Evolutionary conservation across 805 yeast species (phyloP), one percentile per base, ranked within the genome.

Genomic region (Brettanomyces anomalus): DNA sequence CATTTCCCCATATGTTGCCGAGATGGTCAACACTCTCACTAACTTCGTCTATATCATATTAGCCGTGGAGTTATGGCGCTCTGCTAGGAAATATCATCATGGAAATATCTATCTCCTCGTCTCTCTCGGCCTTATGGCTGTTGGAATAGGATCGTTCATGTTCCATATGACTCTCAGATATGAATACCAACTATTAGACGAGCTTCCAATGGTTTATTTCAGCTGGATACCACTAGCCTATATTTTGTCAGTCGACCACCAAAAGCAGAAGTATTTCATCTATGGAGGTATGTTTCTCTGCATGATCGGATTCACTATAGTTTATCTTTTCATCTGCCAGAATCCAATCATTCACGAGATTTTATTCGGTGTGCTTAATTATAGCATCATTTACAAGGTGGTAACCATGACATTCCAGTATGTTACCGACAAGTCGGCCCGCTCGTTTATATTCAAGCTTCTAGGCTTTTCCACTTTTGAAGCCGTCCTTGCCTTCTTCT

Each of bases 201-300:
- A 89, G 58, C 69, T 89, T 55, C 97, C 97, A 33, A 89, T 89
- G 97, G 84, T 89, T 50, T 89, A 89, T 63, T 95, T 95, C 36
- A 89, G 96, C 2, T 86, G 96, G 52, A 79, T 89, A 18, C 96
- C 97, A 1, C 79, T 87, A 49, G 62, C 61, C 3, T 60, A 60
- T 44, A 53, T 60, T 18, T 53, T 55, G 37, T 48, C 58, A 6
- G 45, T 57, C 21, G 61, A 54, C 21, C 20, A 46, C 31, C 36
- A 42, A 5, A 21, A 45, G n/a, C 44, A 21, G 14, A 43, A 42
- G 21, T 16, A 21, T 18, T 7, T 43, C 3, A 47, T 57, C 4
- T 57, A 56, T 39, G 11, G 35, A 7, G 13, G 33, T 1, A 54
- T 58, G 4, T 21, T 48, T 3, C 2, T 44, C 4, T 24, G 43